A percentile compares a stretch with the other conserved stretches of the same genome.
phyloP scores from a whole-genome alignment of 164 flowering plant species.

The Stephania japonica region DNA sequence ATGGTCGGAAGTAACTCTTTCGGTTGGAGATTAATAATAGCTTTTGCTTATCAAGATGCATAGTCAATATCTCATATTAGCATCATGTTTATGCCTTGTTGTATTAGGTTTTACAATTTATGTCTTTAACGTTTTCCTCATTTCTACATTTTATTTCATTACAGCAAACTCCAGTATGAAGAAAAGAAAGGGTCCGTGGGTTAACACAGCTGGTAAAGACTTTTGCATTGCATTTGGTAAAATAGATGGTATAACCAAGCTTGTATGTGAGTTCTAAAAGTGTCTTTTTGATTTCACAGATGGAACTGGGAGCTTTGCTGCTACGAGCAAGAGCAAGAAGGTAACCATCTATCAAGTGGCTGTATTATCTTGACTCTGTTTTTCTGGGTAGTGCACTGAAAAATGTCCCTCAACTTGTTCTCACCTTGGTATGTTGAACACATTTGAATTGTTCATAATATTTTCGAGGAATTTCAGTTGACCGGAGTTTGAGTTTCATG shows the following conservation, averaged over 20 bases:
- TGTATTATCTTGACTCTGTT: not conserved
- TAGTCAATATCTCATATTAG: too few species aligned
- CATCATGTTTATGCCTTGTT: too few species aligned
- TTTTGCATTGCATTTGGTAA: not conserved
- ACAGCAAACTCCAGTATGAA: conserved; percentile 29
- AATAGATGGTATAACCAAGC: not conserved
- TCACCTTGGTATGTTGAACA: not conserved
- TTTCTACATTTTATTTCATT: conserved; percentile 9
- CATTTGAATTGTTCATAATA: not conserved
- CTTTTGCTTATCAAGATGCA: too few species aligned
- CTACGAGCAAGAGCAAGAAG: conserved; percentile 34
- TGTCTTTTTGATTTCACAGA: conserved; percentile 27
- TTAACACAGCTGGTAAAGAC: conserved; percentile 31
- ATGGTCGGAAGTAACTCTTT: too few species aligned
- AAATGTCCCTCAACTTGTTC: not conserved
- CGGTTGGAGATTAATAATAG: too few species aligned
- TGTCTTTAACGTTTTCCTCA: not conserved
- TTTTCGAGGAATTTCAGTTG: not conserved
- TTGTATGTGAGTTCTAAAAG: conserved; percentile 8
- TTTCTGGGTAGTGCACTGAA: not conserved
- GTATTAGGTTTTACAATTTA: not conserved
- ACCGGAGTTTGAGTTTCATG: not conserved
- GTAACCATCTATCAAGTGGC: conserved; percentile 20
- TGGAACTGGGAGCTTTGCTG: conserved; percentile 29
- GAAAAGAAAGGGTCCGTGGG: conserved; percentile 29